Conservation (phyloP, 306 rosid species). For the Corylus avellana region DNA sequence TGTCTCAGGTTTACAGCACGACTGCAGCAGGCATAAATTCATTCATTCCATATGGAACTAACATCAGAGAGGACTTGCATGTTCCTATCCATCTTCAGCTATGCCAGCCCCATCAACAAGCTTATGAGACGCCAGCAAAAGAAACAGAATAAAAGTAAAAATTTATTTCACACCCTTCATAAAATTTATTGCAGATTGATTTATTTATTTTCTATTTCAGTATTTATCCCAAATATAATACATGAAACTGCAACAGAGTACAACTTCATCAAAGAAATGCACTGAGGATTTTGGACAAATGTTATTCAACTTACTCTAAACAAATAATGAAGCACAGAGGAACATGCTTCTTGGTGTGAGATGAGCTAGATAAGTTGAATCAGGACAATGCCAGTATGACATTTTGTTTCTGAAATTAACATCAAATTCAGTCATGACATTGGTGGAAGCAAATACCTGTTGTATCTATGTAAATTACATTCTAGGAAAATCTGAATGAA, state of each 20-base stretch:
- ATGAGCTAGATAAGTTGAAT: slow-evolving; percentile 19
- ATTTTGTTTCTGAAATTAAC: neutral
- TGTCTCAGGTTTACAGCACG: slow-evolving; percentile 46
- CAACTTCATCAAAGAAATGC: slow-evolving; percentile 18
- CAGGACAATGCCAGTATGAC: slow-evolving; percentile 15
- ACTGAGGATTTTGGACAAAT: slow-evolving; percentile 11
- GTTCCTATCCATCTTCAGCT: slow-evolving; percentile 53
- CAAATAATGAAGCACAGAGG: slow-evolving; percentile 30
- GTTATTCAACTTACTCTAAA: slow-evolving; percentile 15
- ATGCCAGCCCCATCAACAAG: slow-evolving; percentile 48
- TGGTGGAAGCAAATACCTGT: neutral
- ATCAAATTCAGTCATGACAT: neutral
- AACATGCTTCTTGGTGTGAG: slow-evolving; percentile 19
- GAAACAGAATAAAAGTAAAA: slow-evolving; percentile 30
- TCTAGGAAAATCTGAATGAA: neutral
- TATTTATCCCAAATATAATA: slow-evolving; percentile 14
- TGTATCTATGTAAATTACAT: slow-evolving; percentile 9
- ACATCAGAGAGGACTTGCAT: slow-evolving; percentile 31
- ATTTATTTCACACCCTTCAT: neutral
- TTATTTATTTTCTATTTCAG: slow-evolving; percentile 1
- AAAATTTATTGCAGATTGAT: neutral
- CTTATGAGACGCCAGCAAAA: slow-evolving; percentile 37
- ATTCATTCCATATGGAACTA: slow-evolving; percentile 38
- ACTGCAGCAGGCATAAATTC: slow-evolving; percentile 31
- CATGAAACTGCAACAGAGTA: slow-evolving; percentile 25